These are phyloP conservation scores for Neobulgaria alba DNA, from an alignment of 2,329 filamentous ascomycete species.

Conservation along the genomic window DNA sequence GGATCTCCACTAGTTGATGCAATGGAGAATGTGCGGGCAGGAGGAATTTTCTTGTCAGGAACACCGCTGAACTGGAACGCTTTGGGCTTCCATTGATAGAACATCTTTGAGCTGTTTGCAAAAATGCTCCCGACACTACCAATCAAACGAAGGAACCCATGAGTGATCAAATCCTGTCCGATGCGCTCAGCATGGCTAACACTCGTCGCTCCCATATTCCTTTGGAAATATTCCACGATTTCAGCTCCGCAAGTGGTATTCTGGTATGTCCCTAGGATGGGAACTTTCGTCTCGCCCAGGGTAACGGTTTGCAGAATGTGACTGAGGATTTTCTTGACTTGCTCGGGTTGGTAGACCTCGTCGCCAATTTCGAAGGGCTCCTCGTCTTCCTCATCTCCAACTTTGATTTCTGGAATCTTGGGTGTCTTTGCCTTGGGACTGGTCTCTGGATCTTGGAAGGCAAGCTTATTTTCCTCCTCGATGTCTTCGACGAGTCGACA, in stretches of 20 bases:
- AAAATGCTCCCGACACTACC: constrained; percentile 94
- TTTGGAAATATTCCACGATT: constrained; percentile 92
- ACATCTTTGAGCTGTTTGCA: constrained; percentile 94
- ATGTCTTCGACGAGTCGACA: constrained; percentile 92
- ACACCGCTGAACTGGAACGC: constrained; percentile 82
- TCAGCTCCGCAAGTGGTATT: constrained; percentile 89
- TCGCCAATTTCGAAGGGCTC: constrained; percentile 87
- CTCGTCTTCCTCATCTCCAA: constrained; percentile 70
- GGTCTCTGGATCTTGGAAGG: constrained; percentile 77
- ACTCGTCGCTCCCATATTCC: constrained; percentile 73
- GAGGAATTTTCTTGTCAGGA: constrained; percentile 72
- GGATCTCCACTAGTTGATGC: constrained; percentile 45
- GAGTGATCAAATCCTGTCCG: constrained; percentile 81
- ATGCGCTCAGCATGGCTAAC: constrained; percentile 90
- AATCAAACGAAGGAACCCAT: constrained; percentile 81
- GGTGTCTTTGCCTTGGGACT: constrained; percentile 62
- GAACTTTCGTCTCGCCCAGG: constrained; percentile 85
- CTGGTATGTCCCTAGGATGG: constrained; percentile 87
- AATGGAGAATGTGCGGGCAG: constrained; percentile 68
- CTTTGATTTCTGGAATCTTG: constrained; percentile 77
- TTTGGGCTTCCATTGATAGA: constrained; percentile 93
- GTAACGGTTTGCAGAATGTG: constrained; percentile 84
- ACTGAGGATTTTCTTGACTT: constrained; percentile 80
- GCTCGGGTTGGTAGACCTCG: constrained; percentile 72
- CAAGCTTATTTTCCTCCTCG: constrained; percentile 97